Evolutionary conservation across 495 filamentous ascomycete species (phyloP).

Genomic region (Hypoxylon fuscum): DNA sequence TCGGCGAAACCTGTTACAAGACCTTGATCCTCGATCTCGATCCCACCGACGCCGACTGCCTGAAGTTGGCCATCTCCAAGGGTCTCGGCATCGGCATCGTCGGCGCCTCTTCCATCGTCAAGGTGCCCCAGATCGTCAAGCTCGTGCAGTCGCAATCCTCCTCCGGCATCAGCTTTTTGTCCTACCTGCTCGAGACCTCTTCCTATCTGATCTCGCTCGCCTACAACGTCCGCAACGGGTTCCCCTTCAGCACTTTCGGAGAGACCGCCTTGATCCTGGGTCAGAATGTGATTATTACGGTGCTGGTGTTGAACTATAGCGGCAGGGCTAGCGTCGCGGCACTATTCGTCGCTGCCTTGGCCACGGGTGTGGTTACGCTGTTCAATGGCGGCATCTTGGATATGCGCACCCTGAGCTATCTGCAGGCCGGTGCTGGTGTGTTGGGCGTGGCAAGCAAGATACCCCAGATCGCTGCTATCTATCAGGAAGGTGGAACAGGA

Average conservation of each 20-base stretch:
- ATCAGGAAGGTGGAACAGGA: conserved; percentile 84
- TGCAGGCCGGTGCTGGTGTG: conserved; percentile 86
- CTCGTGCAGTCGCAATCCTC: conserved; percentile 80
- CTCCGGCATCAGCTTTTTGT: conserved; percentile 84
- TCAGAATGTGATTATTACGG: conserved; percentile 89
- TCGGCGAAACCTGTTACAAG: conserved; percentile 86
- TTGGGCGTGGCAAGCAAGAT: conserved; percentile 87
- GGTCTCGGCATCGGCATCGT: conserved; percentile 93
- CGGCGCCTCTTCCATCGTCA: conserved; percentile 85
- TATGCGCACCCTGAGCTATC: conserved; percentile 71
- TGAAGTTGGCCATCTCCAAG: conserved; percentile 89
- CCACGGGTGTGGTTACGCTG: conserved; percentile 69
- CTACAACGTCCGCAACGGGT: conserved; percentile 88
- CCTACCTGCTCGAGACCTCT: conserved; percentile 89
- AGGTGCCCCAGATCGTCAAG: conserved; percentile 95
- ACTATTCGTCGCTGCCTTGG: conserved; percentile 78
- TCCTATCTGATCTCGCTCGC: conserved; percentile 84
- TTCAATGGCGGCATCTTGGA: conserved; percentile 74
- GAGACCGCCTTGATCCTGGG: conserved; percentile 90
- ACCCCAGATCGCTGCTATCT: conserved; percentile 89
- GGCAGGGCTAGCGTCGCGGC: conserved; percentile 69
- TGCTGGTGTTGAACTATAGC: conserved; percentile 82
- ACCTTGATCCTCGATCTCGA: conserved; percentile 83
- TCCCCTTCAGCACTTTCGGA: conserved; percentile 95
- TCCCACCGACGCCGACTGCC: conserved; percentile 73